phyloP scores from a whole-genome alignment of 169 alveolate species.

The Eimeria sp. region DNA sequence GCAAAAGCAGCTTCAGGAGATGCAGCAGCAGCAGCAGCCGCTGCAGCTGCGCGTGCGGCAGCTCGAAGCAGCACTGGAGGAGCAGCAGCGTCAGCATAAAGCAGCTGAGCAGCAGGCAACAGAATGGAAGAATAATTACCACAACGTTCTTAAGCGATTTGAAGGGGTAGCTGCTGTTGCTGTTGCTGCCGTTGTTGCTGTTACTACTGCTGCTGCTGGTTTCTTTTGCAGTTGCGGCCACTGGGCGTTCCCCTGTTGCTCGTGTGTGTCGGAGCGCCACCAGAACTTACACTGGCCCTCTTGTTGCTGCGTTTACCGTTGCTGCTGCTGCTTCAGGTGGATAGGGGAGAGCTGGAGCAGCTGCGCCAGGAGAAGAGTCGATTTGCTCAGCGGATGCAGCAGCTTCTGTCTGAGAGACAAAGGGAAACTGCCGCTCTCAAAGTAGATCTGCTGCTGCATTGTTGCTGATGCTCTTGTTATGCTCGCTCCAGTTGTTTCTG shows the following conservation, averaged over 20 bases:
- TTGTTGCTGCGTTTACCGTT: neutral
- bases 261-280: no score
- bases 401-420: neutral
- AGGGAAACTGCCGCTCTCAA: neutral
- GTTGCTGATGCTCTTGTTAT: no score
- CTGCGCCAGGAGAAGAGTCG: slow-evolving; percentile 49
- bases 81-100: slow-evolving; percentile 58
- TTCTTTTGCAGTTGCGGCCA: neutral
- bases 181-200: neutral
- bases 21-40: slow-evolving; percentile 10
- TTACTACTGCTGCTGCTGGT: neutral
- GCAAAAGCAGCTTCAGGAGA: slow-evolving; percentile 72
- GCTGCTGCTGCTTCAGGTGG: slow-evolving; percentile 41
- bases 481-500: neutral
- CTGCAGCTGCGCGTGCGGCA: no score
- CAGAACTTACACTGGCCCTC: neutral
- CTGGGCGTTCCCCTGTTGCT: neutral
- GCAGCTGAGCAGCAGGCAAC: slow-evolving; percentile 56
- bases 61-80: slow-evolving; percentile 73
- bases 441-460: neutral
- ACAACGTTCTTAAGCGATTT: slow-evolving; percentile 19
- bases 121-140: slow-evolving; percentile 77
- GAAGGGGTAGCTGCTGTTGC: slow-evolving; percentile 65
- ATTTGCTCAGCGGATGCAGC: slow-evolving; percentile 51
- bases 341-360: slow-evolving; percentile 60